phyloP scores from a whole-genome alignment of 169 alveolate genomes.

The Plasmodium yoelii region DNA sequence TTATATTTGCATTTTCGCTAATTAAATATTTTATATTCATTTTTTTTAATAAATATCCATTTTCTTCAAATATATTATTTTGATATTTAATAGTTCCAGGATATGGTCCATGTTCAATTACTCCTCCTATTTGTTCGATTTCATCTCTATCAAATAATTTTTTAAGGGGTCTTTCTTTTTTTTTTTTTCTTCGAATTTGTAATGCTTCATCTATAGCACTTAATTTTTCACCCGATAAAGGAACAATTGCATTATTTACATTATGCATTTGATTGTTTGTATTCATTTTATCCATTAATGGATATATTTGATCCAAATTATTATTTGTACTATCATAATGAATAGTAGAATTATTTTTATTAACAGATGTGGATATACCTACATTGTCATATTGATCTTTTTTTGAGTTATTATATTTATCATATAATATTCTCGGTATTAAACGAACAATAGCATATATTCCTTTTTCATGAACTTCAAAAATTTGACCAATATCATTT shows the following conservation, averaged over 20 bases:
- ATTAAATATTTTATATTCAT: constrained; percentile 84
- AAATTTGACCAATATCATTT: constrained; percentile 89
- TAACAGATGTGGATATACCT: not conserved
- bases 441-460: constrained; percentile 85
- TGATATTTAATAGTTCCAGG: constrained; percentile 90
- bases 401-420: constrained; percentile 21
- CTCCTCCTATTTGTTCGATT: constrained; percentile 88
- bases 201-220: constrained; percentile 59
- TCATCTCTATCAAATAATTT: constrained; percentile 87
- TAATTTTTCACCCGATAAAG: not conserved
- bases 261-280: not conserved
- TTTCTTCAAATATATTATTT: constrained; percentile 87
- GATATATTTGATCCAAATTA: not conserved
- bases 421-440: constrained; percentile 85
- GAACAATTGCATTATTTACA: not conserved
- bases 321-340: not conserved
- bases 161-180: constrained; percentile 81
- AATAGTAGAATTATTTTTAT: not conserved
- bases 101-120: constrained; percentile 86
- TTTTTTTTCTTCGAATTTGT: constrained; percentile 53
- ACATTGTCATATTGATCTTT: constrained; percentile 9
- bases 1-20: constrained; percentile 84
- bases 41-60: constrained; percentile 86
- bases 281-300: not conserved
- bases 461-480: constrained; percentile 87